A percentile compares a stretch with the other conserved stretches of the same genome.
These are phyloP conservation scores for Verticillium albo-atrum DNA, from an alignment of 2,329 filamentous ascomycete species.

Conservation along the genomic window DNA sequence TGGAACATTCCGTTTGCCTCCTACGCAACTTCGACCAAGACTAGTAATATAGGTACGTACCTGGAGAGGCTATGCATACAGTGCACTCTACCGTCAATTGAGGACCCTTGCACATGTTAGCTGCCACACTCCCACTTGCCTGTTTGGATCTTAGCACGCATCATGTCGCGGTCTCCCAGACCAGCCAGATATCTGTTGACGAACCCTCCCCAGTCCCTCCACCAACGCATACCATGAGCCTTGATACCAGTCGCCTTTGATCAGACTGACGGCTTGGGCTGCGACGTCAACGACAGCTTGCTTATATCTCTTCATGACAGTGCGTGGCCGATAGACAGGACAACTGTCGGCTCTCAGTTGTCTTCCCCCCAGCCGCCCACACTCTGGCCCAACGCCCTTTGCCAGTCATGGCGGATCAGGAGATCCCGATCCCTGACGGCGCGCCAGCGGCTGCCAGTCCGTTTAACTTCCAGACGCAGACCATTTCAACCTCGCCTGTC, in stretches of 20 bases:
- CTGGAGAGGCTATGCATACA: neutral
- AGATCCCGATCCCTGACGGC: slow-evolving; percentile 15
- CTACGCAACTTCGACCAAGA: no score
- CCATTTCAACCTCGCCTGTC: slow-evolving; percentile 68
- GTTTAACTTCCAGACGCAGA: slow-evolving; percentile 91
- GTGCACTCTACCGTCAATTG: neutral
- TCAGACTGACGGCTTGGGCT: neutral
- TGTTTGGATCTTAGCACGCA: neutral
- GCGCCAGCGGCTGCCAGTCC: slow-evolving; percentile 51
- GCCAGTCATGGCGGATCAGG: slow-evolving; percentile 29
- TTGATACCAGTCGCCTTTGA: neutral
- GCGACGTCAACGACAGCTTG: neutral
- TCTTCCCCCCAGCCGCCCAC: neutral
- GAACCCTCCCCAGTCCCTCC: neutral
- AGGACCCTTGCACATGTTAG: neutral
- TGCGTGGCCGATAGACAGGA: neutral
- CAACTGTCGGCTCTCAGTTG: neutral
- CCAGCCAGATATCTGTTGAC: neutral
- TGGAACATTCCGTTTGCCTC: no score
- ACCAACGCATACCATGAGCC: neutral
- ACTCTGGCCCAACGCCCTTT: slow-evolving; percentile 10
- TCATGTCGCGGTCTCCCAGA: neutral
- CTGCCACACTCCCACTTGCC: neutral
- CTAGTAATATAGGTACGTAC: no score
- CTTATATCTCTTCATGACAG: neutral